Base-by-base conservation (phyloP, 1,284 basidiomycete genomes). In the Flammula alnicola region DNA sequence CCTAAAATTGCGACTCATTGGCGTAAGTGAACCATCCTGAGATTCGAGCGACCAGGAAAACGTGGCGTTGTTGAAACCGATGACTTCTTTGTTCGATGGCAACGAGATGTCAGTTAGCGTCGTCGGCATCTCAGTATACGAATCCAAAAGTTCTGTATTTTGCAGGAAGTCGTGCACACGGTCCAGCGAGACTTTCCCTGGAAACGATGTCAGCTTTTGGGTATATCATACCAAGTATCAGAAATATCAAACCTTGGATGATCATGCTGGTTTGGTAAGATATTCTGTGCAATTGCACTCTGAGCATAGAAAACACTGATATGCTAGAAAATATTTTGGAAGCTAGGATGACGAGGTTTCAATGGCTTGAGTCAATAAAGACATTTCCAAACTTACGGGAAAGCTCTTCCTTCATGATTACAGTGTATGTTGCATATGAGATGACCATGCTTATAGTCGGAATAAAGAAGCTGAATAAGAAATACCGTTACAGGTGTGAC, bases 401-500 rank as follows among this genome's bases (percentile, higher is more conserved):
- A 11, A 75, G 59, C n/a, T 66, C 54, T 48, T 69, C 47, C 40
- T 70, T 67, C 72, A 74, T 74, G 35, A 74, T 55, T 14, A 70
- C 45, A 25, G 71, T 73, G 65, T 73, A 88, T 19, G 80, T 77
- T 2, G 78, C 75, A 61, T 83, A 91, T 0, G 88, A 86, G 16
- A 76, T 74, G 29, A 83, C 62, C 79, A 90, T 90, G 12, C 80
- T 82, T 26, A 83, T 52, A 5, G 86, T 68, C 0, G 88, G 86
- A 35, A 89, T 78, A 31, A 81, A 33, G 49, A 73, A 78, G 63
- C 83, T 86, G 7, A 3, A 19, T n/a, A 32, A 54, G 16, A 84
- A 47, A 69, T 75, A 58, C 78, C 81, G 60, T 9, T 16, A 16
- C 10, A 27, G 25, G 14, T 5, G 11, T n/a, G 7, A 16, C 12